Evolutionary conservation across 2,329 filamentous ascomycete genomes (phyloP).

Genomic region (Emergomyces orientalis): DNA sequence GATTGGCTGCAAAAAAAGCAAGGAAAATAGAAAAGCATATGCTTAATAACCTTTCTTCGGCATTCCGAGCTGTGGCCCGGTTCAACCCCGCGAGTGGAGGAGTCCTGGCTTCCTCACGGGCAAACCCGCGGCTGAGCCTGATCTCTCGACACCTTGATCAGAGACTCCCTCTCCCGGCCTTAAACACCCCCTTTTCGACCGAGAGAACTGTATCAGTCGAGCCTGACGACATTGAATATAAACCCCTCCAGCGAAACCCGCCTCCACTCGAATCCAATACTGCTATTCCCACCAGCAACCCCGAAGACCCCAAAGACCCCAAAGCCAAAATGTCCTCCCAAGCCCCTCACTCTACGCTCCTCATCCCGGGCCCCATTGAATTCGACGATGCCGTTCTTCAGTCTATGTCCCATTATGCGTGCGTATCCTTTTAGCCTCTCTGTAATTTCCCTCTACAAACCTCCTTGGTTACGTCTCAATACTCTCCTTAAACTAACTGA

Average conservation of each 20-base stretch:
- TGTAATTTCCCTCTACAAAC: not conserved
- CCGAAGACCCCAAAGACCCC: constrained; percentile 21
- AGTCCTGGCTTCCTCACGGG: constrained; percentile 42
- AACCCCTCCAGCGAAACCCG: constrained; percentile 29
- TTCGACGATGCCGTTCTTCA: constrained; percentile 95
- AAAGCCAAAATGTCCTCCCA: constrained; percentile 48
- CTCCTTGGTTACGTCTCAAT: not conserved
- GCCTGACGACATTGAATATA: constrained; percentile 47
- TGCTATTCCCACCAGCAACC: constrained; percentile 6
- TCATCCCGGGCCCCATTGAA: constrained; percentile 96
- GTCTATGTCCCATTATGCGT: constrained; percentile 83
- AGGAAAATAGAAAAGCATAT: not conserved
- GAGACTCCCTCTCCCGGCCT: constrained; percentile 44
- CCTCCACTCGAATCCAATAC: constrained; percentile 4
- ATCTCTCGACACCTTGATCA: constrained; percentile 53
- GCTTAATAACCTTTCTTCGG: constrained; percentile 12
- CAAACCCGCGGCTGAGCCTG: constrained; percentile 47
- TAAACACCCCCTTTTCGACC: constrained; percentile 56
- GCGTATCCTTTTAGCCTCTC: constrained; percentile 11
- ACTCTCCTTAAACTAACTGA: not conserved
- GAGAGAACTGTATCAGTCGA: constrained; percentile 44
- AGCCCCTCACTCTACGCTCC: constrained; percentile 59
- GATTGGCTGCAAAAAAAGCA: not conserved
- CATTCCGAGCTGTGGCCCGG: constrained; percentile 15
- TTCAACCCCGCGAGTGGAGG: constrained; percentile 29